Base-by-base conservation (phyloP, 768 basidiomycete genomes). In the Cyathus striatus region DNA sequence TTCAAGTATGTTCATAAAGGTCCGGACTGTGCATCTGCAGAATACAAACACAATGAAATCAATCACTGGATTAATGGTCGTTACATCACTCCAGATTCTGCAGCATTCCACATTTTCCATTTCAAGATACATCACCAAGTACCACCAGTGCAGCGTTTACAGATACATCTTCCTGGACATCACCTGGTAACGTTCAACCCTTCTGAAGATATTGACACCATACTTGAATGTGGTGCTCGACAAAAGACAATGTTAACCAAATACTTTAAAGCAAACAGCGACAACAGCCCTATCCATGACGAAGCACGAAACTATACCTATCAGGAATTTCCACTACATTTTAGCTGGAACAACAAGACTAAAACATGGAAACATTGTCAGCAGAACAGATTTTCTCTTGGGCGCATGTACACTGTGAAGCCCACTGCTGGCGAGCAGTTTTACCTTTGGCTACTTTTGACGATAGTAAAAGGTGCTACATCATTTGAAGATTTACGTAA, bases 1-100 rank as follows among this genome's bases (percentile, higher is more conserved):
- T 62, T 64, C 51, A 75, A 76, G 47, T 76, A 76, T 46, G 58
- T 73, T n/a, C 61, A 72, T 50, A 78, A 77, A 47, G 72, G 76
- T 6, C 44, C 46, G 34, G 69, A 75, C 48, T 48, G 56, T 6
- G 52, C 62, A 2, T 61, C 66, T 2, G n/a, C 60, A 50, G 43
- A 45, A 44, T 55, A 61, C 4, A 58, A 60, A 26, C 48, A 68
- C 34, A 54, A 63, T 27, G 75, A 77, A 46, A 60, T 71, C 50
- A 50, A 59, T 14, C 43, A 38, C 17, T 72, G 59, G 35, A 24
- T 71, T 1, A 63, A 71, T 43, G 57, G 56, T 2, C 54, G 64
- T 1, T 78, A 75, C 41, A 43, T 65, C 13, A 52, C 54, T 3
- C 43, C 59, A 5, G 38, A 53, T 14, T 70, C 76, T 24, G 63